Conservation (phyloP, 2,329 filamentous ascomycete genomes). For the Penicillium capsulatum region DNA sequence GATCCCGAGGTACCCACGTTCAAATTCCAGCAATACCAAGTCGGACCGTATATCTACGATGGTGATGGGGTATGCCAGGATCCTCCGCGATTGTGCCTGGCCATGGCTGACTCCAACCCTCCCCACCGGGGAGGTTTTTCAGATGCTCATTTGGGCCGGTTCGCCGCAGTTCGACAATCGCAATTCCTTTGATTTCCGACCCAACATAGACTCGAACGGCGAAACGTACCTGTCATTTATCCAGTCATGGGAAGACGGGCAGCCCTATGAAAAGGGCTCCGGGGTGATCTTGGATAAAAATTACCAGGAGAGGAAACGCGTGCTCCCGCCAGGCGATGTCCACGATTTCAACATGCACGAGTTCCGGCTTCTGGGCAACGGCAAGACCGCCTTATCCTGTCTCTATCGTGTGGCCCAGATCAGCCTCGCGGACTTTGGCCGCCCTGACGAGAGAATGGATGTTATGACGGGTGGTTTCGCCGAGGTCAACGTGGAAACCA, state of each 20-base stretch:
- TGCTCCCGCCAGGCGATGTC: constrained; percentile 30
- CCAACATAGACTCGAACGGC: constrained; percentile 43
- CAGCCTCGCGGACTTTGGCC: constrained; percentile 29
- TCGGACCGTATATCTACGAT: constrained; percentile 50
- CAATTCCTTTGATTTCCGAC: constrained; percentile 47
- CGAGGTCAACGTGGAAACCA: constrained; percentile 37
- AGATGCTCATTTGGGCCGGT: constrained; percentile 48
- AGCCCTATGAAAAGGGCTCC: constrained; percentile 40
- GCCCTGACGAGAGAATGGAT: constrained; percentile 30
- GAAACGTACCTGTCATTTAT: constrained; percentile 49
- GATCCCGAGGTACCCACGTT: constrained; percentile 21
- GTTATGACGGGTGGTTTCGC: constrained; percentile 35
- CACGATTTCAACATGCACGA: constrained; percentile 41
- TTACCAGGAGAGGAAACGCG: constrained; percentile 43
- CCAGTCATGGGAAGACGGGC: constrained; percentile 29
- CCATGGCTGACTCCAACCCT: too few species aligned
- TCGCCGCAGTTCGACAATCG: constrained; percentile 46
- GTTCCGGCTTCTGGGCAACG: constrained; percentile 37
- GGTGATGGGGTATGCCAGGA: constrained; percentile 37
- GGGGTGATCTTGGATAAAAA: constrained; percentile 48
- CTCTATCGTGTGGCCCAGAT: constrained; percentile 22
- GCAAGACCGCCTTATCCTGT: constrained; percentile 33
- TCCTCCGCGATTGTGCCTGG: too few species aligned
- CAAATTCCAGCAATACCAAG: constrained; percentile 40
- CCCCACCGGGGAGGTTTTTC: too few species aligned